Conservation (phyloP, 805 yeast species). For the Peterozyma xylosa region DNA sequence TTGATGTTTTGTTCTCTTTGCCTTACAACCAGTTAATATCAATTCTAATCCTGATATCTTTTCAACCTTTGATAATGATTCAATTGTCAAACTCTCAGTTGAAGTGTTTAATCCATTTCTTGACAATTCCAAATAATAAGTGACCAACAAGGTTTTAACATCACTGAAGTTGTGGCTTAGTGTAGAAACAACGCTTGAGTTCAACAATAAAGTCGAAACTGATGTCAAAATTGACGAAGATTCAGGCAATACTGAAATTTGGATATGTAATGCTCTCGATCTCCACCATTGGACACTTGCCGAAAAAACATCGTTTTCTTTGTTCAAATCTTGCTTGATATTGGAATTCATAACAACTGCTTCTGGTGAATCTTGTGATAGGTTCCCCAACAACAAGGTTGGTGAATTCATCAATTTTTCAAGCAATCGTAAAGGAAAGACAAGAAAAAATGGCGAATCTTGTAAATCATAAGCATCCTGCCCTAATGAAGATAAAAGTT, state of each 20-base stretch:
- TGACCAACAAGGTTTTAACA: slow-evolving; percentile 30
- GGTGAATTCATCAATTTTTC: slow-evolving; percentile 27
- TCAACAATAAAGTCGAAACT: slow-evolving; percentile 31
- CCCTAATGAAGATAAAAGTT: slow-evolving; percentile 49
- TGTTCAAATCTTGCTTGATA: slow-evolving; percentile 5
- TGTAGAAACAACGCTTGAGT: slow-evolving; percentile 22
- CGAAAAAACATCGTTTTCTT: slow-evolving; percentile 22
- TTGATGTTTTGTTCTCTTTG: slow-evolving; percentile 82
- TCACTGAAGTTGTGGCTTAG: slow-evolving; percentile 20
- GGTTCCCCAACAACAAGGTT: slow-evolving; percentile 19
- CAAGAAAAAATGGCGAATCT: slow-evolving; percentile 39
- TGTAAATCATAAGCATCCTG: slow-evolving; percentile 61
- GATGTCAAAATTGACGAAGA: slow-evolving; percentile 37
- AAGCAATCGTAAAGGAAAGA: slow-evolving; percentile 34
- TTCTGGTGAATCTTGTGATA: slow-evolving; percentile 9
- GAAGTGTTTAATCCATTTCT: slow-evolving; percentile 55
- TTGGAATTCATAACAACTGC: slow-evolving; percentile 16
- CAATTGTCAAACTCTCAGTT: slow-evolving; percentile 53
- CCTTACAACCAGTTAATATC: slow-evolving; percentile 80
- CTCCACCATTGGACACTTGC: slow-evolving; percentile 72
- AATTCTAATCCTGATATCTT: slow-evolving; percentile 53
- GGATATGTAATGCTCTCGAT: slow-evolving; percentile 58
- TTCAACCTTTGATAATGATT: slow-evolving; percentile 47
- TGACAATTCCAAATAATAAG: slow-evolving; percentile 61
- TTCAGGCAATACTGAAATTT: slow-evolving; percentile 57